Evolutionary conservation across 2,329 filamentous ascomycete species (phyloP), one percentile per base, ranked within the genome.

Genomic region (Aureobasidium sp.): DNA sequence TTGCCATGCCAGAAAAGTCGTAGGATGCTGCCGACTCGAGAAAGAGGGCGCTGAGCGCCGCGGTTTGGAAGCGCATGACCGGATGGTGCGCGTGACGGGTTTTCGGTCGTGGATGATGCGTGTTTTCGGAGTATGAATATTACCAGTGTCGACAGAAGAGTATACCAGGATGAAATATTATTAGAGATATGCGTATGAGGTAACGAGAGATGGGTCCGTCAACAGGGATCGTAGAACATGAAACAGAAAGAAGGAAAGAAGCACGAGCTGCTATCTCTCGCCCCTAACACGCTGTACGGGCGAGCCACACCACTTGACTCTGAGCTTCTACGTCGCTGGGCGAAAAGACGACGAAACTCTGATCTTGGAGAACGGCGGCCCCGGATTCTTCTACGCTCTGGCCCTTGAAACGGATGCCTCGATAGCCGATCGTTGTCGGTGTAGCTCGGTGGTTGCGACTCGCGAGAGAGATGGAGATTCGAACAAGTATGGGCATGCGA

Each of bases 271-370:
- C 53, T 38, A 27, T 45, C 21, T 46, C 17, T 45, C 53, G 29
- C 40, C 53, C 29, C 51, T 55, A 45, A 45, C 38, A 54, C 19
- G 13, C n/a, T 27, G n/a, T 43, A 43, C 53, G 40, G 31, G 53
- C 40, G 53, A 46, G 53, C 42, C 55, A 58, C 42, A 58, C 40
- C 31, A 57, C 23, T 58, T 58, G 55, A 58, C 42, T 58, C 42
- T 49, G 31, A 40, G 55, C 33, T 29, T 58, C 55, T 49, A 55
- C 38, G 51, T 43, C 51, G 31, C 43, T 49, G 33, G 21, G 42
- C n/a, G 31, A 38, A 58, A 49, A 58, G 42, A 49, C 55, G 25
- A 49, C 31, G 42, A 40, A 58, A 49, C 55, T 58, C 43, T 58
- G 55, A 29, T 47, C 27, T 38, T 31, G 33, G 17, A 55, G 51